Base-by-base conservation (phyloP, 805 yeast genomes). In the Huiozyma sinensis region DNA sequence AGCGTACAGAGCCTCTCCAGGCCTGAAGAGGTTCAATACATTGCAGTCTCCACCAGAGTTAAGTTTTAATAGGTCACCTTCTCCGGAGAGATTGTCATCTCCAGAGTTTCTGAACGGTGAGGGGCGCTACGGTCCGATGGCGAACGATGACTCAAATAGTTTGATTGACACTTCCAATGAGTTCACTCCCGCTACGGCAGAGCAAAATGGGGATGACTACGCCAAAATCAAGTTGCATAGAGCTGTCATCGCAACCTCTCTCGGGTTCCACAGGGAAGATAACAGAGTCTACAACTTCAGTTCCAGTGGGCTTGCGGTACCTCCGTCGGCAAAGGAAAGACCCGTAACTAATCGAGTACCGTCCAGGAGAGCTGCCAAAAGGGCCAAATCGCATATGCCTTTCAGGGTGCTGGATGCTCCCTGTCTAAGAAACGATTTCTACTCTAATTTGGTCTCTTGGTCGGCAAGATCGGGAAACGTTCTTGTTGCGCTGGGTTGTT, bases 401-500 rank as follows among this genome's bases (percentile, higher is more conserved):
- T 74, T 61, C 49, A 68, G 73, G 47, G 77, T 77, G 0, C 59
- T 80, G 13, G 81, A 76, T 55, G 89, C 92, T 0, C 88, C 88
- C 0, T 77, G 77, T 2, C 60, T 86, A 43, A 65, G 81, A 47
- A 81, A 84, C 58, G 95, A 87, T 57, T 86, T 79, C 55, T 87
- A 86, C 60, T 72, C 85, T 1, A 83, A 83, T 55, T 65, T 83
- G 44, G 72, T 86, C 0, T 73, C 86, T 5, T 86, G 95, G 95
- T 77, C 88, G 0, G 57, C 56, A 6, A 52, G 51, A 11, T 62
- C 76, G 13, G 32, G 1, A 36, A 66, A 65, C 27, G 64, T 85
- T 0, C 80, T 81, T 0, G 86, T 86, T 1, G 95, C 89, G 0
- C 64, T 85, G 31, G 80, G 77, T 0, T 54, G 67, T 4, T 62